Evolutionary conservation across 352 stramenopile species (phyloP).

Genomic region (Globisporangium viniferum): DNA sequence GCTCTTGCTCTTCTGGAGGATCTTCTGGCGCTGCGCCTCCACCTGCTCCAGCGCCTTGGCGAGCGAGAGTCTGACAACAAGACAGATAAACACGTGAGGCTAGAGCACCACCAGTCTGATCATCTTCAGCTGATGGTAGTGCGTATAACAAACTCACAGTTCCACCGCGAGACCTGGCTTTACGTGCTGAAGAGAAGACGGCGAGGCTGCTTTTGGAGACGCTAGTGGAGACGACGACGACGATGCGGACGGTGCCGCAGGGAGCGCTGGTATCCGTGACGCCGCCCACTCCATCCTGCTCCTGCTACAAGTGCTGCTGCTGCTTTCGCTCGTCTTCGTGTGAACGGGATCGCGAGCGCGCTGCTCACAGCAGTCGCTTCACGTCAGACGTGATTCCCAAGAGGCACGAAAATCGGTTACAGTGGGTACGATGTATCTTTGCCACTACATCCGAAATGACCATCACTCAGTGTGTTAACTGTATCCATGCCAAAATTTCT

Average conservation of each 20-base stretch:
- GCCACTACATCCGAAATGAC: background rate
- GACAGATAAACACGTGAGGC: background rate
- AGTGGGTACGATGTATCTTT: background rate
- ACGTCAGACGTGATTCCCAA: background rate
- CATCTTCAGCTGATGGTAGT: slow-evolving; percentile 17
- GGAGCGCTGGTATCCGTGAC: slow-evolving; percentile 26
- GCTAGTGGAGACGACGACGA: background rate
- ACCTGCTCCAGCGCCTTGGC: slow-evolving; percentile 35
- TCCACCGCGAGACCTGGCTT: slow-evolving; percentile 17
- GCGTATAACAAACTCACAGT: slow-evolving; percentile 13
- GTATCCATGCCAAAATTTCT: too few relatives aligned
- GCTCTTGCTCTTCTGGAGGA: slow-evolving; percentile 28
- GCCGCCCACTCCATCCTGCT: slow-evolving; percentile 26
- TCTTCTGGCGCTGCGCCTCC: slow-evolving; percentile 28
- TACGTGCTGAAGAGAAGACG: background rate
- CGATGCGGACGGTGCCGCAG: background rate
- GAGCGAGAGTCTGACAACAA: slow-evolving; percentile 26
- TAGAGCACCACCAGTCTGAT: background rate
- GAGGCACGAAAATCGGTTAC: background rate
- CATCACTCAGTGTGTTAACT: background rate
- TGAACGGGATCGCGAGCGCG: too few relatives aligned
- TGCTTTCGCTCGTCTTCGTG: too few relatives aligned
- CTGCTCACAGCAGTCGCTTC: background rate
- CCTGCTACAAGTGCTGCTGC: background rate
- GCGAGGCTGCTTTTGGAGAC: background rate